phyloP scores from a whole-genome alignment of 177 flowering plant genomes.

The Tripterygium wilfordii region DNA sequence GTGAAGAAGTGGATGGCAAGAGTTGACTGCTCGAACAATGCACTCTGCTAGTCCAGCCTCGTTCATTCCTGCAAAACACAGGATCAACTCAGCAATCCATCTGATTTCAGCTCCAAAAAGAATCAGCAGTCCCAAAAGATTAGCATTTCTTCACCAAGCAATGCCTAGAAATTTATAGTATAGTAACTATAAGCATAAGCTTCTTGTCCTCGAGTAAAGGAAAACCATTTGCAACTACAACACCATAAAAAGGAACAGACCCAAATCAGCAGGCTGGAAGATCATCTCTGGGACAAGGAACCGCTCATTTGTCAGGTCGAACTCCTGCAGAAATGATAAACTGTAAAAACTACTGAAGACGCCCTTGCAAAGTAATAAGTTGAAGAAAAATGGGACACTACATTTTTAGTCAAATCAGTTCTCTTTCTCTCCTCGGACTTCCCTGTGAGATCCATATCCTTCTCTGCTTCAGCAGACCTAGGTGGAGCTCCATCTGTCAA shows the following conservation, averaged over 20 bases:
- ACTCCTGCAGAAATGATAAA: slow-evolving; percentile 52
- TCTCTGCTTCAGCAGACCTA: slow-evolving; percentile 4
- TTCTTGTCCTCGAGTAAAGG: no score
- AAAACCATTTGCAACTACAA: no score
- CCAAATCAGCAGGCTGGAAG: slow-evolving; percentile 93
- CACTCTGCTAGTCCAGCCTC: slow-evolving; percentile 98
- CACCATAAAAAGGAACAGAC: slow-evolving; percentile 35
- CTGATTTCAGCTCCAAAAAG: neutral
- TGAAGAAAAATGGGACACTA: slow-evolving; percentile 17
- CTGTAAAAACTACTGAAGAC: neutral
- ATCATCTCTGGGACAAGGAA: slow-evolving; percentile 98
- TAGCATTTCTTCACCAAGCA: no score
- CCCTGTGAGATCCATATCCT: slow-evolving; percentile 26
- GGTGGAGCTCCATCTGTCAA: slow-evolving; percentile 23
- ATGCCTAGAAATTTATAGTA: no score
- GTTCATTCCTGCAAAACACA: slow-evolving; percentile 78
- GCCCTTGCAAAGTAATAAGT: neutral
- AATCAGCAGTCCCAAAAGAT: neutral
- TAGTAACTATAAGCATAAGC: no score
- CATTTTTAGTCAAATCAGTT: slow-evolving; percentile 74
- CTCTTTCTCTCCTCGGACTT: slow-evolving; percentile 45
- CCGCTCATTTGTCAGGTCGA: slow-evolving; percentile 86
- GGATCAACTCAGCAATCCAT: neutral
- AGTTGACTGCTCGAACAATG: slow-evolving; percentile 80
- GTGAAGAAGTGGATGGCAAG: slow-evolving; percentile 89